Evolutionary conservation across 352 stramenopile species (phyloP), one percentile per base, ranked within the genome.

Genomic region (Globisporangium parvum): DNA sequence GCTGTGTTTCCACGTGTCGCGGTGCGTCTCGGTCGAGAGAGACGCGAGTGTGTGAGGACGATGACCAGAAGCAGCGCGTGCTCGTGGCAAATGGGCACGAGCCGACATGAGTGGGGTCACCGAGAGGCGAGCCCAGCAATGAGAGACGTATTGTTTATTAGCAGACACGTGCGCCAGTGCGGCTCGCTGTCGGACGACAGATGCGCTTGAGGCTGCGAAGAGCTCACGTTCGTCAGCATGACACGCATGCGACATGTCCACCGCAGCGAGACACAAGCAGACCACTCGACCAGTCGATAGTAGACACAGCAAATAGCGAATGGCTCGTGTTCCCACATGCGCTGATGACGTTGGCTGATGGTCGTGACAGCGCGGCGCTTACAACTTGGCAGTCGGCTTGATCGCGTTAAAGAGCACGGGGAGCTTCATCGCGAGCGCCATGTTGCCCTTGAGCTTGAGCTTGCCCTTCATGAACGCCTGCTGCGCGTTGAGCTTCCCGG

Each of bases 381-480:
- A 92, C 63, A 92, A 62, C 73, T 90, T 93, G 57, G 83, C 75
- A 33, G 71, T 73, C 33, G 77, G 80, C 70, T 93, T 91, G 45
- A 96, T 87, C 28, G 89, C 88, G 68, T 89, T 91, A 53, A 98
- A 87, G 52, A 98, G 79, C 42, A 95, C 68, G 11, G 81, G 91
- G n/a, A 98, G 71, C 81, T 98, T 98, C 87, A 97, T 97, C 28
- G 93, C 93, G 37, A 98, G 75, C 54, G 75, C 78, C 93, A 98
- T 97, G 63, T 97, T 98, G 54, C 93, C 93, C 74, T 98, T 97
- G 49, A 98, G 83, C 67, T 98, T 98, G 50, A 98, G 73, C 66
- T 97, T 97, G 57, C 90, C 89, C 79, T 97, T 96, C 88, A 97
- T 96, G 67, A 97, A 98, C n/a, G 93, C 93, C 77, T 78, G 52